phyloP scores from a whole-genome alignment of 352 stramenopile species.

The Globisporangium parvum region DNA sequence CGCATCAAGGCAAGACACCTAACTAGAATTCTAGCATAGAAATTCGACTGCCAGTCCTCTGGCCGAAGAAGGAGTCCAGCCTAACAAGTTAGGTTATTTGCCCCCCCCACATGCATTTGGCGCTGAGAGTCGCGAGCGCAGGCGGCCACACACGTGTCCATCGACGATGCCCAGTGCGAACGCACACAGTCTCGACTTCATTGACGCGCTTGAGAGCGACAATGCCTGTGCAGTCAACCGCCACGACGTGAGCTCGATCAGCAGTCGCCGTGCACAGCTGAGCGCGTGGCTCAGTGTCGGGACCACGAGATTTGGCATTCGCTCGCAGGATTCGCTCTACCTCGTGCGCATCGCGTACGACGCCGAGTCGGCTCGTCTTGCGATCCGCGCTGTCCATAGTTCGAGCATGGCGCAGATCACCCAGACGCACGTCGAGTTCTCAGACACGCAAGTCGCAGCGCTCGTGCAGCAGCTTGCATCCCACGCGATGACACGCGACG shows the following conservation, averaged over 20 bases:
- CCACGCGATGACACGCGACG: slow-evolving; percentile 10
- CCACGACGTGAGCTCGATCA: neutral
- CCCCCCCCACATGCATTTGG: neutral
- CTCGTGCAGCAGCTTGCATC: slow-evolving; percentile 22
- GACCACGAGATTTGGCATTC: slow-evolving; percentile 4
- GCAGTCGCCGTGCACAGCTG: neutral
- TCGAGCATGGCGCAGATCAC: neutral
- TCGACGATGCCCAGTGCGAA: slow-evolving; percentile 34
- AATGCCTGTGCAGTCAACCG: no score
- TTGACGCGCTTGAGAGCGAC: neutral
- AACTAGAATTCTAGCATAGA: no score
- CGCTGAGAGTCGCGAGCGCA: neutral
- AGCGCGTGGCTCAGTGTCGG: slow-evolving; percentile 11
- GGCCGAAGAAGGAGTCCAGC: no score
- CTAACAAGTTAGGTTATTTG: no score
- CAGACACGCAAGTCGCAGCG: neutral
- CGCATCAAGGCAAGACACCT: no score
- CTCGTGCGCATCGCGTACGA: slow-evolving; percentile 6
- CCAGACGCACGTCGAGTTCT: neutral
- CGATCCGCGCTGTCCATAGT: neutral
- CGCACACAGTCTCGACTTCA: no score
- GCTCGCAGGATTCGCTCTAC: neutral
- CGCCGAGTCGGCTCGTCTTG: neutral
- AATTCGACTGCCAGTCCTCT: no score
- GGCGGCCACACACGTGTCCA: slow-evolving; percentile 32